Conservation (phyloP, 805 yeast species). For the Saccharomyces kudriavzevii region DNA sequence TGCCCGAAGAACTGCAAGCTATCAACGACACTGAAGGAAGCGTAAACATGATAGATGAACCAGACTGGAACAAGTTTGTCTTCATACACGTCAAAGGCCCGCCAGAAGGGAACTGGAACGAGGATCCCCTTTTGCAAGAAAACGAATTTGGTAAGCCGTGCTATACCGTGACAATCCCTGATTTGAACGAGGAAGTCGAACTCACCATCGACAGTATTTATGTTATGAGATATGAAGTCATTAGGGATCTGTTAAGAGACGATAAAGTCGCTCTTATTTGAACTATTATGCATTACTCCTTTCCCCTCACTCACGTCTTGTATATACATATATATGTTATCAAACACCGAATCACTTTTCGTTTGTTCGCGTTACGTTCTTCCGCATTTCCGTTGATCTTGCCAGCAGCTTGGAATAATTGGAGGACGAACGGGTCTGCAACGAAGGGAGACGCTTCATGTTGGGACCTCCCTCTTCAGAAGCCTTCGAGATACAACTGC, state of each 20-base stretch:
- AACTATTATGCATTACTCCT: neutral
- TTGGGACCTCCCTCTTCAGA: neutral
- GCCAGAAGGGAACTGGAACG: constrained; percentile 4
- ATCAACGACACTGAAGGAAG: constrained; percentile 69
- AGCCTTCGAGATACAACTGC: neutral
- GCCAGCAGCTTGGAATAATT: constrained; percentile 5
- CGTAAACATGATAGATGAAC: constrained; percentile 68
- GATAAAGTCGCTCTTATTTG: constrained; percentile 31
- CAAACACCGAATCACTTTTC: neutral
- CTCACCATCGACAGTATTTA: constrained; percentile 60
- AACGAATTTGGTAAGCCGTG: constrained; percentile 30
- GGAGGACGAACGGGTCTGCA: constrained; percentile 1
- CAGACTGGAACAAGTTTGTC: constrained; percentile 70
- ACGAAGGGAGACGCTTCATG: neutral
- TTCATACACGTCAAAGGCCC: constrained; percentile 40
- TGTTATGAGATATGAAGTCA: constrained; percentile 58
- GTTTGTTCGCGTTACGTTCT: neutral
- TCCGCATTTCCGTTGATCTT: constrained; percentile 1
- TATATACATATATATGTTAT: neutral
- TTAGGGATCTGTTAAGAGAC: constrained; percentile 34
- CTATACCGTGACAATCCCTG: constrained; percentile 38
- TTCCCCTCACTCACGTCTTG: neutral
- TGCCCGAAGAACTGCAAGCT: constrained; percentile 63
- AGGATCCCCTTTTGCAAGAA: constrained; percentile 34
- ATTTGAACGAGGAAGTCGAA: constrained; percentile 44